Evolutionary conservation across 352 stramenopile species (phyloP).

Genomic region (Phytophthora syringae): DNA sequence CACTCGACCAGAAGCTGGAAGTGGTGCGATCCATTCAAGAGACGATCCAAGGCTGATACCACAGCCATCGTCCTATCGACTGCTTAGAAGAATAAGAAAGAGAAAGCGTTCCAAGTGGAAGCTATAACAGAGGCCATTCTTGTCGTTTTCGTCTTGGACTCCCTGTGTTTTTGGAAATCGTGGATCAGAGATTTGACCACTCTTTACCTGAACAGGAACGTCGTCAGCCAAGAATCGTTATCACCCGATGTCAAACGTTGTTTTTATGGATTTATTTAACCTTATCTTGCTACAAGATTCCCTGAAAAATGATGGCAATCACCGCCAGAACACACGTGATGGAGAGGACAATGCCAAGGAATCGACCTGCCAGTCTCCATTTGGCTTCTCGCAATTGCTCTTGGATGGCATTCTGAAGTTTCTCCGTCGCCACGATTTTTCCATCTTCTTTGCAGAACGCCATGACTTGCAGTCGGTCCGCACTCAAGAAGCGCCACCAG

Average conservation of each 20-base stretch:
- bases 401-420: slow-evolving; percentile 44
- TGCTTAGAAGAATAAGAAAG: slow-evolving; percentile 27
- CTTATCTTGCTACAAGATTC: slow-evolving; percentile 20
- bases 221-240: too few relatives aligned
- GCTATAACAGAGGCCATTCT: slow-evolving; percentile 14
- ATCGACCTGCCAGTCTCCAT: slow-evolving; percentile 46
- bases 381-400: slow-evolving; percentile 46
- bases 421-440: slow-evolving; percentile 39
- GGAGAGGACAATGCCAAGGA: slow-evolving; percentile 36
- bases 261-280: too few relatives aligned
- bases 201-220: too few relatives aligned
- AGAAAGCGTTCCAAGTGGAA: neutral
- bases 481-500: slow-evolving; percentile 71
- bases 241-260: too few relatives aligned
- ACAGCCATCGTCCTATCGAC: slow-evolving; percentile 7
- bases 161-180: neutral
- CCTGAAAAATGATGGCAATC: slow-evolving; percentile 24
- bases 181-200: too few relatives aligned
- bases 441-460: slow-evolving; percentile 66
- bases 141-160: neutral
- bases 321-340: slow-evolving; percentile 23
- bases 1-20: slow-evolving; percentile 72
- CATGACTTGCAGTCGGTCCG: slow-evolving; percentile 55
- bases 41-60: slow-evolving; percentile 49
- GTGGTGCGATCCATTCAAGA: slow-evolving; percentile 74